Percentiles rank a stretch among this genome's conserved stretches.
Conservation (phyloP, 495 filamentous ascomycete species). For the Penicillium ucsense region DNA sequence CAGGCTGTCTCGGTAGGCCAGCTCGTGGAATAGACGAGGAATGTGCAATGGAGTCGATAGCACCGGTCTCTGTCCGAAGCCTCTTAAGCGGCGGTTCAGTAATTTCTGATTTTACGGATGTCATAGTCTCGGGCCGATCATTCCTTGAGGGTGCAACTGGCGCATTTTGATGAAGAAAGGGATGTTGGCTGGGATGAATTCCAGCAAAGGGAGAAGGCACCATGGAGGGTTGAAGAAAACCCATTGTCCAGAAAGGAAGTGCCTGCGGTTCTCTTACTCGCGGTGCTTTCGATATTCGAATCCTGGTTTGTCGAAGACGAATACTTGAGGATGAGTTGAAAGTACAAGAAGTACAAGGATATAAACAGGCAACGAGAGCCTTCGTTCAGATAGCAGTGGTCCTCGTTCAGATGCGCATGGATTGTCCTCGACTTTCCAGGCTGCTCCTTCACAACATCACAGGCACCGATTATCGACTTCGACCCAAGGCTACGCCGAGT, state of each 20-base stretch:
- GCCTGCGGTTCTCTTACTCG: neutral
- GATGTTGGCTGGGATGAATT: constrained; percentile 2
- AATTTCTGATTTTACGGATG: neutral
- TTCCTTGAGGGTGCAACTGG: constrained; percentile 2
- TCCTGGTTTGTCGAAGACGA: neutral
- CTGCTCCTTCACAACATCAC: too few species aligned
- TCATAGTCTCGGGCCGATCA: neutral
- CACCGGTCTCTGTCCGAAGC: constrained; percentile 6
- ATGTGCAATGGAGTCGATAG: neutral
- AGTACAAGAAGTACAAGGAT: too few species aligned
- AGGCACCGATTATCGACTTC: too few species aligned
- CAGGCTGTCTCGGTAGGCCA: neutral
- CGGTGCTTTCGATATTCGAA: too few species aligned
- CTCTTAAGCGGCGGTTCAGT: constrained; percentile 13
- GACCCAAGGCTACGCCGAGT: too few species aligned
- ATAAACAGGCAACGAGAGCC: too few species aligned
- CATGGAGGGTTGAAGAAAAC: constrained; percentile 7
- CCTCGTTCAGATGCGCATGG: too few species aligned
- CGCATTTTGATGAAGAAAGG: constrained; percentile 9
- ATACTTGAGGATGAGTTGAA: neutral
- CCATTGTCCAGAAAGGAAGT: constrained; percentile 6
- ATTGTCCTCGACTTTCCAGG: too few species aligned
- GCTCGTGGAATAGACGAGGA: neutral
- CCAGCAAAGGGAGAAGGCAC: constrained; percentile 4
- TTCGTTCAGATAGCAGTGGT: too few species aligned